Percentiles rank a stretch among this genome's conserved stretches.
Evolutionary conservation across 345 rosid species (phyloP).

Genomic region (Leavenworthia alabamica): DNA sequence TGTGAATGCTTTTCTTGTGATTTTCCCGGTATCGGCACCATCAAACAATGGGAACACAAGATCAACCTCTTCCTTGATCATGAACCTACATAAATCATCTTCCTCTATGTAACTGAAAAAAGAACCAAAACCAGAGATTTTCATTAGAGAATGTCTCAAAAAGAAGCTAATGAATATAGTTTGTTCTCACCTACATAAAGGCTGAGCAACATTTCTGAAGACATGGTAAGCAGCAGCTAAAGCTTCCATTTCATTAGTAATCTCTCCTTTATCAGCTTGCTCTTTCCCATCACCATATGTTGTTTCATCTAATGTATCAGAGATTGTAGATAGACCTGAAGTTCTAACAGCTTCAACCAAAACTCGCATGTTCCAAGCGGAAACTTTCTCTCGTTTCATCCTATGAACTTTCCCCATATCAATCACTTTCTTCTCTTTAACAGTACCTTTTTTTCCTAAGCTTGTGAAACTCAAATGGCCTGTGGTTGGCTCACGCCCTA

Average conservation of each 20-base stretch:
- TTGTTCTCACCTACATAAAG: conserved; percentile 45
- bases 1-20: conserved; percentile 53
- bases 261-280: conserved; percentile 51
- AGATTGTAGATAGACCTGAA: conserved; percentile 65
- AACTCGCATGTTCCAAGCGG: conserved; percentile 84
- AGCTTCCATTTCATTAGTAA: conserved; percentile 82
- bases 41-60: conserved; percentile 64
- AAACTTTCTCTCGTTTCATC: conserved; percentile 76
- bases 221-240: conserved; percentile 56
- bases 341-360: conserved; percentile 64
- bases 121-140: not conserved
- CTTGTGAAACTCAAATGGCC: conserved; percentile 52
- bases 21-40: conserved; percentile 48
- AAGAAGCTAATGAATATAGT: not conserved
- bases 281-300: conserved; percentile 29
- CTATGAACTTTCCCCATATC: conserved; percentile 71
- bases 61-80: conserved; percentile 86
- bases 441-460: conserved; percentile 38
- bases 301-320: conserved; percentile 57
- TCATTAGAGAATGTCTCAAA: not conserved
- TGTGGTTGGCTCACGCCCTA: conserved; percentile 39
- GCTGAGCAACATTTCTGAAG: conserved; percentile 53
- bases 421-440: conserved; percentile 53
- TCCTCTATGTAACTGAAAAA: conserved; percentile 55
- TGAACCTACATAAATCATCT: conserved; percentile 67